These are phyloP conservation scores for Acacia concinna DNA, from an alignment of 331 rosid genomes.

Conservation along the genomic window DNA sequence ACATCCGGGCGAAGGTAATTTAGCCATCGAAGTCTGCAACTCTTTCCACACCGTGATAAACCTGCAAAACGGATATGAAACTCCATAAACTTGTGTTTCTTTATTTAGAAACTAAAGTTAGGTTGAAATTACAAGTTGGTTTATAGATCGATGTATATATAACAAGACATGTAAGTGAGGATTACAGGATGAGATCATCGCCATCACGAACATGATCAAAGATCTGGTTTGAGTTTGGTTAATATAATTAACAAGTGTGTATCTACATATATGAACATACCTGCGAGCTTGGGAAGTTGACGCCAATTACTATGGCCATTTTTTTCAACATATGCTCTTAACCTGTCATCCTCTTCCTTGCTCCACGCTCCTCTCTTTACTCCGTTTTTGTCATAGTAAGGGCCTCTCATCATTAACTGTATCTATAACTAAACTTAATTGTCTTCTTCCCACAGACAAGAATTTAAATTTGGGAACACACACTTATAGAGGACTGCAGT, in stretches of 20 bases:
- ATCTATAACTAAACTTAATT: not conserved
- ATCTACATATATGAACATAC: constrained; percentile 14
- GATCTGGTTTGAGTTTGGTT: not conserved
- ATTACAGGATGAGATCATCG: not conserved
- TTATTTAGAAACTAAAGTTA: not conserved
- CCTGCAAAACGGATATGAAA: constrained; percentile 36
- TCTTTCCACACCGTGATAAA: constrained; percentile 74
- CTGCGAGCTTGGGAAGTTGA: constrained; percentile 63
- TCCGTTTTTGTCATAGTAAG: constrained; percentile 65
- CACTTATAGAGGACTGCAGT: not conserved
- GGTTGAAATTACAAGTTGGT: not conserved
- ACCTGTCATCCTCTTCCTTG: constrained; percentile 58
- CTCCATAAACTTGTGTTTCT: not conserved
- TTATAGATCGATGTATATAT: too few relatives aligned
- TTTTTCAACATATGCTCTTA: constrained; percentile 52
- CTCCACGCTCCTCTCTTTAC: constrained; percentile 83
- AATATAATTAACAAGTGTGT: not conserved
- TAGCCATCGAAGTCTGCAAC: constrained; percentile 84
- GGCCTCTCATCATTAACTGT: constrained; percentile 64
- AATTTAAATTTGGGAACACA: not conserved
- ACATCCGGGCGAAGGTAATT: constrained; percentile 63
- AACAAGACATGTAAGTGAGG: not conserved
- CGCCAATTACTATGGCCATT: constrained; percentile 74
- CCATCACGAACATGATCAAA: not conserved
- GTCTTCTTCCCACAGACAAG: not conserved